Evolutionary conservation across 768 basidiomycete genomes (phyloP), one percentile per base, ranked within the genome.

Genomic region (Xerocomellus intermedius): DNA sequence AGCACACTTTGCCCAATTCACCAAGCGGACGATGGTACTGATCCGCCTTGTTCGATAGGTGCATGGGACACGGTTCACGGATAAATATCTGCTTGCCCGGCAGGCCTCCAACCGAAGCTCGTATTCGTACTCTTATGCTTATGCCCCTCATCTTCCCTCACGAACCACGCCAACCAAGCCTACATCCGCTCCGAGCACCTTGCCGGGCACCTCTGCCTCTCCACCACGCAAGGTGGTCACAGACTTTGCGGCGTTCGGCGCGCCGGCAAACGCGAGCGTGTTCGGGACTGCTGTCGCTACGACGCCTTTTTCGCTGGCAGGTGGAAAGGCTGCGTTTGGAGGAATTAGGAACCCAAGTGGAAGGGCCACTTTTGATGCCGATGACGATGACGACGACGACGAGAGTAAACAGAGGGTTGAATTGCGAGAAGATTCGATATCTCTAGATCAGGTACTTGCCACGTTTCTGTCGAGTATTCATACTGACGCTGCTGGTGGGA

Each of bases 31-130:
- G 60, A 42, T 44, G 38, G 17, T 54, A 28, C 60, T 57, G 33
- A 61, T 38, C 22, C 13, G 3, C 28, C 42, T 55, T 33, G 52
- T 48, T 56, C 38, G 5, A 26, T 68, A 97, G 94, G 90, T 97
- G 44, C 85, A 87, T 46, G 93, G 92, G n/a, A 91, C 93, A 39
- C 89, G 96, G 4, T 96, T 98, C 76, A 98, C 96, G 19, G 95
- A 98, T 62, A 95, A 96, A 71, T 98, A 98, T 71, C 81, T 95
- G 26, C 82, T 86, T 62, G 84, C 87, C 32, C 81, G 89, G 45
- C 81, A 86, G 64, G 68, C 81, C 21, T 70, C 82, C 53, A 74
- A 78, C 33, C 81, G 88, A 38, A 75, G 73, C 56, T 63, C 74
- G 2, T 81, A 81, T 59, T 76, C 81, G 17, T 85, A 83, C 57